Evolutionary conservation across 169 alveolate genomes (phyloP).

Genomic region (Eimeria tenella): DNA sequence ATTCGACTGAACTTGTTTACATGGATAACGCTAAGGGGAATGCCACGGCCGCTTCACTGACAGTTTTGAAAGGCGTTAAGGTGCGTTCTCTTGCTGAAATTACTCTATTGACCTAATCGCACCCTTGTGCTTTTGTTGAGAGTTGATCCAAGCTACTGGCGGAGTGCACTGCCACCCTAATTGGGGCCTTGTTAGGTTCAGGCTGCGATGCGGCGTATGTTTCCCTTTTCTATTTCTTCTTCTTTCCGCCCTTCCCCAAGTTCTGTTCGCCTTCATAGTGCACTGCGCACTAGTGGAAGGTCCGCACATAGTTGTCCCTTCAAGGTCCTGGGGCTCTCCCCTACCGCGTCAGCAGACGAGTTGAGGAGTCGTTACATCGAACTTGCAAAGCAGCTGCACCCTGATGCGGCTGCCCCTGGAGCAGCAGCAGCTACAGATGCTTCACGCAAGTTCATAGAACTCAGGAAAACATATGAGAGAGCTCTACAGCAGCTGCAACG

Average conservation of each 20-base stretch:
- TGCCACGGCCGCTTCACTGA: no score
- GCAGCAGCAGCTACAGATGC: not conserved
- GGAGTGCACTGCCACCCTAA: no score
- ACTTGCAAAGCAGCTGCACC: slow-evolving; percentile 28
- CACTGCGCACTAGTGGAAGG: not conserved
- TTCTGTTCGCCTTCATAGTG: not conserved
- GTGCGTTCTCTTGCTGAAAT: no score
- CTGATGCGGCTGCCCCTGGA: slow-evolving; percentile 15
- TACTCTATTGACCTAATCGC: no score
- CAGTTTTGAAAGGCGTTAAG: no score
- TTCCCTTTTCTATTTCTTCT: not conserved
- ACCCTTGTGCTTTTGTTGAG: no score
- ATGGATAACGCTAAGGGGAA: no score
- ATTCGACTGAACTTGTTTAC: no score
- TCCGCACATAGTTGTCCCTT: slow-evolving; percentile 7
- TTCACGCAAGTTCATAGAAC: not conserved
- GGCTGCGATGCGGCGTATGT: slow-evolving; percentile 1
- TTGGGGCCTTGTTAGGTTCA: not conserved
- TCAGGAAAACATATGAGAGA: slow-evolving; percentile 15
- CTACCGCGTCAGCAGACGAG: not conserved
- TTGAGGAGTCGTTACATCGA: not conserved
- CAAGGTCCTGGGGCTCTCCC: slow-evolving; percentile 2
- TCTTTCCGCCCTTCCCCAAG: not conserved
- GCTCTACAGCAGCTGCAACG: not conserved
- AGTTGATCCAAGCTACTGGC: no score